These are phyloP conservation scores for Rosa rugosa DNA, from an alignment of 306 rosid genomes.

Conservation along the genomic window DNA sequence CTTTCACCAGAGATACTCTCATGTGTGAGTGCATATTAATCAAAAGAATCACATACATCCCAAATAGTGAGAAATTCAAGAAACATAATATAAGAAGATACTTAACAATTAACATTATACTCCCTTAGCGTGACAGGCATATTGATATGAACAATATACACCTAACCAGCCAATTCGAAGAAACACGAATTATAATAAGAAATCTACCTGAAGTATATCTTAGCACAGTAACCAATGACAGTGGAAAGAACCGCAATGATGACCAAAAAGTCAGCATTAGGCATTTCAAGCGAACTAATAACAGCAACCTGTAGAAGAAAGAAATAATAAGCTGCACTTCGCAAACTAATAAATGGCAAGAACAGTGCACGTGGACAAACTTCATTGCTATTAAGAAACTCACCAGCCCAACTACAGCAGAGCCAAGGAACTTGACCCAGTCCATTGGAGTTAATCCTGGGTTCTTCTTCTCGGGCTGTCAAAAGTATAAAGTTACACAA, in stretches of 20 bases:
- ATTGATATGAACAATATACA: neutral
- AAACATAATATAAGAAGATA: neutral
- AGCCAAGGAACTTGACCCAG: constrained; percentile 92
- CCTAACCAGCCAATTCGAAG: neutral
- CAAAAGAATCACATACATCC: neutral
- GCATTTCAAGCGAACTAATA: constrained; percentile 83
- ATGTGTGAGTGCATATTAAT: neutral
- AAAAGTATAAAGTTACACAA: constrained; percentile 29
- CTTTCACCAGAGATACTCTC: neutral
- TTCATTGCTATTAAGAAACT: constrained; percentile 32
- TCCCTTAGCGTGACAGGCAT: neutral
- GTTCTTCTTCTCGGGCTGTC: constrained; percentile 96
- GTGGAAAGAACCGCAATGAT: constrained; percentile 79
- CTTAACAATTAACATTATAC: neutral
- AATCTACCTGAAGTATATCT: constrained; percentile 94
- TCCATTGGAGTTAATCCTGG: constrained; percentile 99
- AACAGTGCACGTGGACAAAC: constrained; percentile 1
- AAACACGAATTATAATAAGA: constrained; percentile 6
- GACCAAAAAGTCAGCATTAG: constrained; percentile 86
- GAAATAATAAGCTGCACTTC: constrained; percentile 25
- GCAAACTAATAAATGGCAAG: constrained; percentile 9
- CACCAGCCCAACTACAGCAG: constrained; percentile 95
- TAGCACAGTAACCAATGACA: constrained; percentile 88
- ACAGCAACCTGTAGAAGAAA: constrained; percentile 72
- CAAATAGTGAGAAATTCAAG: neutral